A percentile compares a stretch with the other conserved stretches of the same genome.
phyloP scores from a whole-genome alignment of 176 grass and related monocot species.

The Bromus sterilis region DNA sequence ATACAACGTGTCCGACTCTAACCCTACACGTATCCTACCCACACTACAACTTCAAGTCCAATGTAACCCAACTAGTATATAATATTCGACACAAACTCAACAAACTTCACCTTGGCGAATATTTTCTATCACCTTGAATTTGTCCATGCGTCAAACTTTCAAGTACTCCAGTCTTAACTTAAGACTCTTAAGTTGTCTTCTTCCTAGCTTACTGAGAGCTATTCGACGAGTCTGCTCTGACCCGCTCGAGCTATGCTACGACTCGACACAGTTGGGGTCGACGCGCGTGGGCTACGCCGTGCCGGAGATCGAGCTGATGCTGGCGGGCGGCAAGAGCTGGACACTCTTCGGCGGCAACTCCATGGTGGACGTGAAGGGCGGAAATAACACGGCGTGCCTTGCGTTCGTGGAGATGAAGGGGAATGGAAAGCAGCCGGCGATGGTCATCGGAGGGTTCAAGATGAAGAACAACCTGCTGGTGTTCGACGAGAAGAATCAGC shows the following conservation, averaged over 20 bases:
- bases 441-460: constrained; percentile 55
- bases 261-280: constrained; percentile 17
- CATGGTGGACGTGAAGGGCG: constrained; percentile 31
- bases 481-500: constrained; percentile 35
- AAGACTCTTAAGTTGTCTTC: too few relatives aligned
- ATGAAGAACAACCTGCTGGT: constrained; percentile 58
- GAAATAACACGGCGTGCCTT: constrained; percentile 36
- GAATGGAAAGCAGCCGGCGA: background rate
- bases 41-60: too few relatives aligned
- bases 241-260: constrained; percentile 51
- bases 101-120: too few relatives aligned
- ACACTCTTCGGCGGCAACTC: constrained; percentile 44
- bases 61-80: too few relatives aligned
- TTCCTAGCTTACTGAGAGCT: too few relatives aligned
- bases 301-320: constrained; percentile 37
- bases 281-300: constrained; percentile 44
- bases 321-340: constrained; percentile 38
- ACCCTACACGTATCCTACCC: too few relatives aligned
- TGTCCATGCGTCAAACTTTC: too few relatives aligned
- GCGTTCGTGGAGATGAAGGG: constrained; percentile 22
- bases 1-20: too few relatives aligned
- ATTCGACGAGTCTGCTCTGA: too few relatives aligned
- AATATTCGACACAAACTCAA: too few relatives aligned
- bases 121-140: too few relatives aligned
- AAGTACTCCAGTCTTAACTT: too few relatives aligned